Evolutionary conservation across 768 basidiomycete genomes (phyloP).

Genomic region (Calvatia gigantea): DNA sequence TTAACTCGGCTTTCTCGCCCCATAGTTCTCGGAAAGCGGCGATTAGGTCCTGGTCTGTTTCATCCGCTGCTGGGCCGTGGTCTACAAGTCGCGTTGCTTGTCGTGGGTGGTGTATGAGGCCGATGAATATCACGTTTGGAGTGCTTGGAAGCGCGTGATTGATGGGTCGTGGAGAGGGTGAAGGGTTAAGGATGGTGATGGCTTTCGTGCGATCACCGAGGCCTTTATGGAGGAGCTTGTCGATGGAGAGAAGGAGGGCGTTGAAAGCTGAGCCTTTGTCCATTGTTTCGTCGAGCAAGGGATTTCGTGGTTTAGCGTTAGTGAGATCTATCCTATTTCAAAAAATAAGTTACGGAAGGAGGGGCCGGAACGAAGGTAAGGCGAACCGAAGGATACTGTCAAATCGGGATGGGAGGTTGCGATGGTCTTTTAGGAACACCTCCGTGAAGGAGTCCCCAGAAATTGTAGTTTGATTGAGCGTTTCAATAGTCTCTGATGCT

Average conservation of each 20-base stretch:
- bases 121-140: slow-evolving; percentile 56
- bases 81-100: slow-evolving; percentile 86
- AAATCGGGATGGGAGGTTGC: slow-evolving; percentile 62
- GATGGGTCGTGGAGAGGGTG: slow-evolving; percentile 39
- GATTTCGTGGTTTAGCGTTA: slow-evolving; percentile 38
- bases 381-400: slow-evolving; percentile 68
- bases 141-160: slow-evolving; percentile 55
- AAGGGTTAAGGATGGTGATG: slow-evolving; percentile 55
- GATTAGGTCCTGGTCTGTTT: slow-evolving; percentile 44
- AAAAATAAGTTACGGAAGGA: slow-evolving; percentile 3
- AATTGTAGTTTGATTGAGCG: slow-evolving; percentile 44
- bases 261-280: slow-evolving; percentile 61
- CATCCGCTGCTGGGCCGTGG: slow-evolving; percentile 80
- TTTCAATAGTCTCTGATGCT: slow-evolving; percentile 67
- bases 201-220: slow-evolving; percentile 72
- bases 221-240: slow-evolving; percentile 52
- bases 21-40: slow-evolving; percentile 79
- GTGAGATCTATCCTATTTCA: slow-evolving; percentile 52
- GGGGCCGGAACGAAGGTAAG: neutral
- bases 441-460: slow-evolving; percentile 63
- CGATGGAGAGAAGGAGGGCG: slow-evolving; percentile 52
- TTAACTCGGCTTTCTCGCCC: slow-evolving; percentile 89
- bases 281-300: slow-evolving; percentile 41
- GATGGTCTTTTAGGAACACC: slow-evolving; percentile 71
- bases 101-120: slow-evolving; percentile 68